Conservation (phyloP, 1,284 basidiomycete genomes). For the Meripilus lineatus region DNA sequence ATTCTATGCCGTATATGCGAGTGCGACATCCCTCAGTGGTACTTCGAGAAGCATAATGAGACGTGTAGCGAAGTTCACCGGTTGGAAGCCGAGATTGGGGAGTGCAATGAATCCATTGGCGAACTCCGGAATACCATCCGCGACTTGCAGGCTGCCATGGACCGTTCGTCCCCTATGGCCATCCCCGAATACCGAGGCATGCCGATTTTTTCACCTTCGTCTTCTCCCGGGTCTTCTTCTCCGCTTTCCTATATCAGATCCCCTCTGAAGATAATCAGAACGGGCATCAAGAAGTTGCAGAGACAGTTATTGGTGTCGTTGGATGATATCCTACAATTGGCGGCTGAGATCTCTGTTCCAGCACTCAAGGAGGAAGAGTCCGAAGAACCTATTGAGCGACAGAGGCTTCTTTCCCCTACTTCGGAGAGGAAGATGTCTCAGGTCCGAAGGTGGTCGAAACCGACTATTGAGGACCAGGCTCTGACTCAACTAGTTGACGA, state of each 20-base stretch:
- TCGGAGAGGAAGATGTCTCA: conserved; percentile 82
- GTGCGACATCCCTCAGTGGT: conserved; percentile 95
- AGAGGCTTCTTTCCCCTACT: conserved; percentile 80
- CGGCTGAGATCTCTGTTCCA: conserved; percentile 84
- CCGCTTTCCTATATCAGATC: conserved; percentile 68
- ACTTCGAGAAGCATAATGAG: conserved; percentile 99
- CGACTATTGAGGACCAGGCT: conserved; percentile 81
- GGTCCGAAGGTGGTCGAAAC: conserved; percentile 82
- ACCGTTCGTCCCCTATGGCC: conserved; percentile 54
- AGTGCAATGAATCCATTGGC: conserved; percentile 88
- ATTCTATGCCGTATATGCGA: conserved; percentile 99
- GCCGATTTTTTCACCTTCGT: conserved; percentile 69
- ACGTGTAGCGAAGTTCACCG: conserved; percentile 97
- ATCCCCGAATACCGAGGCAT: conserved; percentile 86
- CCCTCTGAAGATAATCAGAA: conserved; percentile 63
- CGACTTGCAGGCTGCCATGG: conserved; percentile 63
- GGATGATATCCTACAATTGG: conserved; percentile 78
- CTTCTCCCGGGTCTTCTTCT: conserved; percentile 61
- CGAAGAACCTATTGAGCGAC: conserved; percentile 88
- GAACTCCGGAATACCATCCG: conserved; percentile 84
- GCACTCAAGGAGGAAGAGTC: conserved; percentile 87
- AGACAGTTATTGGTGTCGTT: conserved; percentile 79
- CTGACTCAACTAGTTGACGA: conserved; percentile 81
- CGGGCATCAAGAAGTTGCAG: conserved; percentile 80
- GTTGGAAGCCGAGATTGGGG: conserved; percentile 91